Conservation (phyloP, 1,284 basidiomycete genomes). For the Cutaneotrichosporon sp. region DNA sequence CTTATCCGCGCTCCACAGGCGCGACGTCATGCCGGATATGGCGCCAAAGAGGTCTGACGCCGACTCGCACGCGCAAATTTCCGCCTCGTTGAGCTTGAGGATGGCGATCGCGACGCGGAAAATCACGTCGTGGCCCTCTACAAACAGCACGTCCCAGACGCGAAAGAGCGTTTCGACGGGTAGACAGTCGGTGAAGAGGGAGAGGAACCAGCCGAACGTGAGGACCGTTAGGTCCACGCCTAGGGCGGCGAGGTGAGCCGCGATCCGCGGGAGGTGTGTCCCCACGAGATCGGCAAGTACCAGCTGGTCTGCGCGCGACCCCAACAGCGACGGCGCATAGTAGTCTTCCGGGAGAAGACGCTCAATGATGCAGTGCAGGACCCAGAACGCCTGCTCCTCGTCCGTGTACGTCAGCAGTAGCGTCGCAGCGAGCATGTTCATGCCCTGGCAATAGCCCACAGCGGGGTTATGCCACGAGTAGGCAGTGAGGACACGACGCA, state of each 20-base stretch:
- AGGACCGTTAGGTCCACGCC: constrained; percentile 88
- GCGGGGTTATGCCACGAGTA: constrained; percentile 83
- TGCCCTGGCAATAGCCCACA: constrained; percentile 86
- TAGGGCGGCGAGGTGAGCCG: constrained; percentile 67
- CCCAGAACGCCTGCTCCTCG: constrained; percentile 97
- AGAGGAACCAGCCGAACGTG: constrained; percentile 97
- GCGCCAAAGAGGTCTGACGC: constrained; percentile 81
- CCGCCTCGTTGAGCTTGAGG: constrained; percentile 72
- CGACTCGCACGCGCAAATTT: constrained; percentile 73
- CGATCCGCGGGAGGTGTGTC: constrained; percentile 68
- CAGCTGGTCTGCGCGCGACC: constrained; percentile 87
- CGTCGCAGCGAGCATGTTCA: constrained; percentile 88
- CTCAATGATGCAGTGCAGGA: constrained; percentile 81
- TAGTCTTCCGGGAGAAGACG: constrained; percentile 74
- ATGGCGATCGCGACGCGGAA: constrained; percentile 86
- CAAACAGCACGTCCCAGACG: constrained; percentile 92
- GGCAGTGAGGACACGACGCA: constrained; percentile 79
- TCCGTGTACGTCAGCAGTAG: constrained; percentile 71
- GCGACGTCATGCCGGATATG: constrained; percentile 75
- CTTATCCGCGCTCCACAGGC: constrained; percentile 87
- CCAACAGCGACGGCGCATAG: constrained; percentile 73
- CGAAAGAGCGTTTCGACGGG: constrained; percentile 90
- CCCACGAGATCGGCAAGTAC: constrained; percentile 83
- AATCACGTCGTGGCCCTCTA: constrained; percentile 87
- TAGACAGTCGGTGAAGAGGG: constrained; percentile 90